Conservation (phyloP, 768 basidiomycete species). For the Termitomyces sp. region DNA sequence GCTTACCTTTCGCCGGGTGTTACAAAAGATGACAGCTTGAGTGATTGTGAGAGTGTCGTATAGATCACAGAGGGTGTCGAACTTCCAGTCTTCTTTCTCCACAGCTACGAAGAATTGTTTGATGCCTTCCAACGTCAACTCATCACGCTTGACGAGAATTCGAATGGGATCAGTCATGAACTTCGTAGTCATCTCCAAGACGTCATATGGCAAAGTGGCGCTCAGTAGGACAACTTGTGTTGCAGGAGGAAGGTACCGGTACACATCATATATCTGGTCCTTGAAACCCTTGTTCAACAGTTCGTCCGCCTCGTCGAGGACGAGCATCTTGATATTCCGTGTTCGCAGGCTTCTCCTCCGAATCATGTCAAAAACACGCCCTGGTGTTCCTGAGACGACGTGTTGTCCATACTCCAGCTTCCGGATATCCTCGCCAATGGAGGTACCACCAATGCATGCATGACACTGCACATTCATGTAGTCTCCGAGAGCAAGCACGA, state of each 20-base stretch:
- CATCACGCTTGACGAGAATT: constrained; percentile 98
- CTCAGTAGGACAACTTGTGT: constrained; percentile 97
- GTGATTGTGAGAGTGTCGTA: constrained; percentile 99
- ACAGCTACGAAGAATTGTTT: constrained; percentile 98
- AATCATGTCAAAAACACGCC: constrained; percentile 99
- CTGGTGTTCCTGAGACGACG: constrained; percentile 95
- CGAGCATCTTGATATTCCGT: constrained; percentile 96
- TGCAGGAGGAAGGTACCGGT: constrained; percentile 93
- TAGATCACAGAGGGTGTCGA: constrained; percentile 94
- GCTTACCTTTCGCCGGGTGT: constrained; percentile 89
- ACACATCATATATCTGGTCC: constrained; percentile 99
- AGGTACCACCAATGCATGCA: constrained; percentile 96
- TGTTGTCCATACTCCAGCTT: constrained; percentile 98
- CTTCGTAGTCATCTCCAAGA: constrained; percentile 98
- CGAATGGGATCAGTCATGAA: constrained; percentile 99
- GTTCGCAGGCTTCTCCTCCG: constrained; percentile 88
- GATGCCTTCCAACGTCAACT: constrained; percentile 94
- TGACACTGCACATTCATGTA: constrained; percentile 99
- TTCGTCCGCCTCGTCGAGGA: constrained; percentile 94
- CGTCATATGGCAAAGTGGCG: constrained; percentile 94
- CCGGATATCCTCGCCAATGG: constrained; percentile 95
- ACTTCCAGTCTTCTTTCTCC: constrained; percentile 99
- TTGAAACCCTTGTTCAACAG: constrained; percentile 97
- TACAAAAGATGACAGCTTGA: constrained; percentile 99
- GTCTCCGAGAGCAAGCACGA: constrained; percentile 92